Base-by-base conservation (phyloP, 176 grass and related monocot genomes). In the Lolium multiflorum region DNA sequence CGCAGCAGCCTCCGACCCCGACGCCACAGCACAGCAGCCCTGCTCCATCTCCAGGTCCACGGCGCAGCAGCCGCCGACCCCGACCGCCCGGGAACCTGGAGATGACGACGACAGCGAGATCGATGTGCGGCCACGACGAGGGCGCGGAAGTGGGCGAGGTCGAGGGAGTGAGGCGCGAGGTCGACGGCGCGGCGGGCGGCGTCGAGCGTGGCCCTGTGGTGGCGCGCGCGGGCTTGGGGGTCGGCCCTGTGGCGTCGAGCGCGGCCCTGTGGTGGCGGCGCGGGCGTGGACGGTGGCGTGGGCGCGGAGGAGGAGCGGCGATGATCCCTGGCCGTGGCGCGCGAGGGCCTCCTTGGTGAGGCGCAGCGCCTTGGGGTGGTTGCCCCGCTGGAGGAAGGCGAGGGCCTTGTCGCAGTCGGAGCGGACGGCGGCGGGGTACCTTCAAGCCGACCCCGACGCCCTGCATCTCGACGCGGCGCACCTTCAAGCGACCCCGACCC, bases 131-230 rank as follows among this genome's bases (percentile, higher is more conserved):
- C 39, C 76, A 84, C 28, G 56, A 90, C 94, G 41, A 79, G 65
- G 16, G 97, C 94, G 78, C 87, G 93, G 84, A 98, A 98, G 64
- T 92, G 87, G 48, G 97, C 88, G 5, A 96, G 91, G 88, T 96
- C 97, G 76, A 96, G 57, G 11, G 97, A 98, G 6, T 88, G 81
- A n/a, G 97, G 97, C 11, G 90, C 89, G 3, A 98, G 91, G 64
- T 93, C 84, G 16, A 86, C 82, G 16, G 94, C 94, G 57, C 82
- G 87, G 59, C 71, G 81, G 20, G 97, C 92, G 1, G 88, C 86
- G 13, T 92, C 82, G 76, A 94, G 51, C 8, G 94, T 92, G 3
- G 79, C 66, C 72, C 71, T 74, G 14, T 88, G 65, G 85, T 98
- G 94, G 47, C 92, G 90, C 76, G 82, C 84, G 88, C 94, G 94